These are phyloP conservation scores for Lactarius hatsudake DNA, from an alignment of 768 basidiomycete genomes.

Conservation along the genomic window DNA sequence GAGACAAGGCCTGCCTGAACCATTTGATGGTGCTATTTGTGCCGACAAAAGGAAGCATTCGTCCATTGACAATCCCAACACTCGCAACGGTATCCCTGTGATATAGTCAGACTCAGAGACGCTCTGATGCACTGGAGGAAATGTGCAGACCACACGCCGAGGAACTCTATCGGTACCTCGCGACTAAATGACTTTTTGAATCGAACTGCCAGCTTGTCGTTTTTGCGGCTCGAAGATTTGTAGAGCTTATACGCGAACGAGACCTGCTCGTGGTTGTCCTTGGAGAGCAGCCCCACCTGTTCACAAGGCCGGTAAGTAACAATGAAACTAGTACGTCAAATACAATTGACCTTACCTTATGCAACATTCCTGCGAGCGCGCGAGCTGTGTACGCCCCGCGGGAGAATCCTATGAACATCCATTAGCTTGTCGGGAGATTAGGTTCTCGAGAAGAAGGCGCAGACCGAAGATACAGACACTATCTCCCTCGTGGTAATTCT, in stretches of 20 bases:
- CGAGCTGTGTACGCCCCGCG: conserved; percentile 65
- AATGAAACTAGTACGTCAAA: not conserved
- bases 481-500: conserved; percentile 68
- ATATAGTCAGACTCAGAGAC: not conserved
- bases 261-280: conserved; percentile 65
- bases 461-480: conserved; percentile 71
- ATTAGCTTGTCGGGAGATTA: not conserved
- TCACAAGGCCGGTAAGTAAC: not conserved
- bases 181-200: conserved; percentile 74
- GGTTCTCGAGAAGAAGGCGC: conserved; percentile 17
- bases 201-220: conserved; percentile 50
- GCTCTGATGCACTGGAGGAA: not conserved
- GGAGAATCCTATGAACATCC: conserved; percentile 61
- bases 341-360: conserved; percentile 54
- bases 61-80: conserved; percentile 59
- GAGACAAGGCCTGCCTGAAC: conserved; percentile 73
- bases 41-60: conserved; percentile 64
- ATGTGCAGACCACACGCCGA: conserved; percentile 66
- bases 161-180: conserved; percentile 68
- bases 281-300: conserved; percentile 68
- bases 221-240: conserved; percentile 47
- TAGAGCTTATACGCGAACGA: conserved; percentile 75
- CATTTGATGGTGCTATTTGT: conserved; percentile 60
- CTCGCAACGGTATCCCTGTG: conserved; percentile 75
- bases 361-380: conserved; percentile 72